phyloP scores from a whole-genome alignment of 805 yeast genomes.

The Myxozyma vanderwaltii region DNA sequence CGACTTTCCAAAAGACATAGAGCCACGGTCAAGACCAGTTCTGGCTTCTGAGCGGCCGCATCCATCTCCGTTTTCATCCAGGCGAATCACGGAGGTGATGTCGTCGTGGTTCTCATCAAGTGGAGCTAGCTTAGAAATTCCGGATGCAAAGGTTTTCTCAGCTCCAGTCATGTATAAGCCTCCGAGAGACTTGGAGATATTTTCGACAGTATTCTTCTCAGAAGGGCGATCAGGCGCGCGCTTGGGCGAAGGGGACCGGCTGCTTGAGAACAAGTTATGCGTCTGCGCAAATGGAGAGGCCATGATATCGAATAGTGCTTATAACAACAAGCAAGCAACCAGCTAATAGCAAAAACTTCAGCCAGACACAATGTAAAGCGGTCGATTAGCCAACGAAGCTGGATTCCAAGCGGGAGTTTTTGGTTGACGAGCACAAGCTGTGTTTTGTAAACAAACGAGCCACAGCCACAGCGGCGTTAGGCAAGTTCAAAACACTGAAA shows the following conservation, averaged over 20 bases:
- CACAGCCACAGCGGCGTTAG: slow-evolving; percentile 1
- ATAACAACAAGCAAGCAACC: not conserved
- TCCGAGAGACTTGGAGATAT: slow-evolving; percentile 17
- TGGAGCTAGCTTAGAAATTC: slow-evolving; percentile 8
- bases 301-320: not conserved
- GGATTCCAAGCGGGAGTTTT: not conserved
- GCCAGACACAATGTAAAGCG: not conserved
- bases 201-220: slow-evolving; percentile 22
- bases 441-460: slow-evolving; percentile 12
- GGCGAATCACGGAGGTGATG: slow-evolving; percentile 22
- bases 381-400: too few species aligned
- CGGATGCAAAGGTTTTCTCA: not conserved
- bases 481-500: too few species aligned
- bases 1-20: not conserved
- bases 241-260: slow-evolving; percentile 5
- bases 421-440: not conserved
- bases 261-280: slow-evolving; percentile 1
- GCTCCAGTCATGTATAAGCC: slow-evolving; percentile 8
- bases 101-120: slow-evolving; percentile 31
- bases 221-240: slow-evolving; percentile 15
- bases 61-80: slow-evolving; percentile 11
- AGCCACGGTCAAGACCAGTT: not conserved
- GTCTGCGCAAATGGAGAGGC: slow-evolving; percentile 8
- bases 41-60: not conserved
- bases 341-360: not conserved